Percentiles rank a stretch among this genome's conserved stretches.
These are phyloP conservation scores for Melastoma candidum DNA, from an alignment of 441 rosid genomes.

Conservation along the genomic window DNA sequence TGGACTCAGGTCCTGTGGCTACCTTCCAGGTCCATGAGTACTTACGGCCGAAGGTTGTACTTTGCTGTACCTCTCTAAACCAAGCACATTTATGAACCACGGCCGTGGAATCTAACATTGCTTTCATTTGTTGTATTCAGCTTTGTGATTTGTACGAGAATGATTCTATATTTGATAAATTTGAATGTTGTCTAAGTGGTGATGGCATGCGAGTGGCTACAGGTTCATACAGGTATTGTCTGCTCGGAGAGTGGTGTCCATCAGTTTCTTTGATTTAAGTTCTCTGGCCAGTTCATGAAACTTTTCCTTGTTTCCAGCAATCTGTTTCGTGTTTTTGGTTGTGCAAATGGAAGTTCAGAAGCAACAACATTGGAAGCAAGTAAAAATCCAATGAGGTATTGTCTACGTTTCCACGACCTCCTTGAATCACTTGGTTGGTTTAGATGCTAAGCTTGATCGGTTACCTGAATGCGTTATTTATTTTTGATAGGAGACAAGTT, in stretches of 20 bases:
- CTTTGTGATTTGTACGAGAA: conserved; percentile 90
- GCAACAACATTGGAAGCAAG: conserved; percentile 83
- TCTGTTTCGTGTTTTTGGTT: conserved; percentile 83
- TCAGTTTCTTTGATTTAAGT: no score
- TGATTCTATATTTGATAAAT: conserved; percentile 95
- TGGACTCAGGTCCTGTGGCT: conserved; percentile 94
- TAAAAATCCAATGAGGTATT: conserved; percentile 92
- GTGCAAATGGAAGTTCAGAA: conserved; percentile 54
- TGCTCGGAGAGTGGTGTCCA: no score
- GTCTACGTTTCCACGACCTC: background rate
- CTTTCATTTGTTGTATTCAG: conserved; percentile 27
- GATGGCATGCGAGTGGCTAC: conserved; percentile 84
- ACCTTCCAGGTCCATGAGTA: conserved; percentile 91
- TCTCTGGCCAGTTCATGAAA: background rate
- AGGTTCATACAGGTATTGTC: conserved; percentile 84
- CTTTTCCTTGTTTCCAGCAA: conserved; percentile 41
- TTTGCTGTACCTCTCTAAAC: conserved; percentile 2
- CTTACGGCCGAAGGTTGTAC: conserved; percentile 75
- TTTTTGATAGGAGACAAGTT: conserved; percentile 59
- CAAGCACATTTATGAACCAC: background rate
- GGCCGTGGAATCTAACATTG: conserved; percentile 8
- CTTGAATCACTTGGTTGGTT: background rate
- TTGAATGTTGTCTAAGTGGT: conserved; percentile 91
- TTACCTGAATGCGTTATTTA: background rate
- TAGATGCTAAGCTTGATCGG: background rate